phyloP scores from a whole-genome alignment of 306 rosid genomes.

The Rubus idaeus region DNA sequence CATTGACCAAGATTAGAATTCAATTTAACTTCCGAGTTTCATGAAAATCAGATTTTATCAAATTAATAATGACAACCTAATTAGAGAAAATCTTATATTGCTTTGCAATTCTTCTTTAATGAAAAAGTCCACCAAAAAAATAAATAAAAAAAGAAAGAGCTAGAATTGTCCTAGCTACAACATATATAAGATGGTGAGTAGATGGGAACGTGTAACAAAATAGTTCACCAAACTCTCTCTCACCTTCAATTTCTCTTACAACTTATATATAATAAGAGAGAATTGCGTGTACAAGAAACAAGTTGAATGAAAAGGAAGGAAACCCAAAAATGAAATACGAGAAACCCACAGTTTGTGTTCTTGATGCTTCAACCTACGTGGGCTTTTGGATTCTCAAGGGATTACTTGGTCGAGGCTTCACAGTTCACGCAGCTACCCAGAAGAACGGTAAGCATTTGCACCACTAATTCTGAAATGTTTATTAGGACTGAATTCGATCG shows the following conservation, averaged over 20 bases:
- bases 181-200: conserved; percentile 11
- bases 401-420: conserved; percentile 39
- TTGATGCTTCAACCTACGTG: conserved; percentile 48
- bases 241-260: not conserved
- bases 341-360: conserved; percentile 39
- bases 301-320: not conserved
- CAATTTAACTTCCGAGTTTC: too few relatives aligned
- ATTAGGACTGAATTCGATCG: not conserved
- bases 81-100: too few relatives aligned
- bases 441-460: conserved; percentile 19
- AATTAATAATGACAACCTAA: too few relatives aligned
- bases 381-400: conserved; percentile 53
- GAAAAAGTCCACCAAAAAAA: not conserved
- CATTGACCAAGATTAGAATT: too few relatives aligned
- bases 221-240: conserved; percentile 27
- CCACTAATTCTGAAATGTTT: not conserved
- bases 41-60: too few relatives aligned
- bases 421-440: conserved; percentile 48
- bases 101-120: too few relatives aligned
- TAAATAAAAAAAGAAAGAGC: not conserved
- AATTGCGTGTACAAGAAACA: not conserved
- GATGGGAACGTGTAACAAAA: conserved; percentile 31
- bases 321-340: conserved; percentile 22
- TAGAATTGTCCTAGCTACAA: not conserved
- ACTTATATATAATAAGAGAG: too few relatives aligned